phyloP scores from a whole-genome alignment of 2,329 filamentous ascomycete genomes.

The Trichoderma koningii region DNA sequence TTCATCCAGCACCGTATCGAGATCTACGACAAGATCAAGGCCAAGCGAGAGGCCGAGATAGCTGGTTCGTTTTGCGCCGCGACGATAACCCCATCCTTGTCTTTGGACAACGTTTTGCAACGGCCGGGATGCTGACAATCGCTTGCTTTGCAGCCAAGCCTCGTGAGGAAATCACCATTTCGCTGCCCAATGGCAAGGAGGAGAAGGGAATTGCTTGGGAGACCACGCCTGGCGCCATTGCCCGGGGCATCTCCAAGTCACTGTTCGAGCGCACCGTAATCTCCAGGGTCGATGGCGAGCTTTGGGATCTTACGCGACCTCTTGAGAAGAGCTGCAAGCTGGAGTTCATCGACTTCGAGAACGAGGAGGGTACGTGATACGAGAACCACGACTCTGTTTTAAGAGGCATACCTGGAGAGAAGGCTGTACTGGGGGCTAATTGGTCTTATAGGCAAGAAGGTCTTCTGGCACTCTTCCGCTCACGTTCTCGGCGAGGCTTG shows the following conservation, averaged over 20 bases:
- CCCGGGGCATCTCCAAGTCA: slow-evolving; percentile 79
- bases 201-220: slow-evolving; percentile 82
- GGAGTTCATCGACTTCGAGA: slow-evolving; percentile 79
- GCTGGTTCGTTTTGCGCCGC: slow-evolving; percentile 40
- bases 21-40: slow-evolving; percentile 86
- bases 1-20: slow-evolving; percentile 83
- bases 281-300: slow-evolving; percentile 75
- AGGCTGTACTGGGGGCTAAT: slow-evolving; percentile 19
- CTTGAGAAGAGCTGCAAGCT: slow-evolving; percentile 86
- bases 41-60: slow-evolving; percentile 76
- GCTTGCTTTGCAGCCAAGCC: slow-evolving; percentile 54
- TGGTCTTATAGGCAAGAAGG: slow-evolving; percentile 69
- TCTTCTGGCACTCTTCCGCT: slow-evolving; percentile 97
- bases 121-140: not conserved
- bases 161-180: slow-evolving; percentile 72
- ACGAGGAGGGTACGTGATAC: slow-evolving; percentile 40
- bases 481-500: slow-evolving; percentile 95
- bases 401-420: too few relatives aligned
- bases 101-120: not conserved
- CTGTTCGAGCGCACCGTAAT: slow-evolving; percentile 85
- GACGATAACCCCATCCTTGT: too few relatives aligned
- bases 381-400: not conserved
- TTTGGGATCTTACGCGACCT: slow-evolving; percentile 93
- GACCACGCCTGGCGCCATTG: slow-evolving; percentile 81
- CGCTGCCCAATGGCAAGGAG: slow-evolving; percentile 70